Evolutionary conservation across 495 filamentous ascomycete species (phyloP), one percentile per base, ranked within the genome.

Genomic region (Staphylotrichum longicolle): DNA sequence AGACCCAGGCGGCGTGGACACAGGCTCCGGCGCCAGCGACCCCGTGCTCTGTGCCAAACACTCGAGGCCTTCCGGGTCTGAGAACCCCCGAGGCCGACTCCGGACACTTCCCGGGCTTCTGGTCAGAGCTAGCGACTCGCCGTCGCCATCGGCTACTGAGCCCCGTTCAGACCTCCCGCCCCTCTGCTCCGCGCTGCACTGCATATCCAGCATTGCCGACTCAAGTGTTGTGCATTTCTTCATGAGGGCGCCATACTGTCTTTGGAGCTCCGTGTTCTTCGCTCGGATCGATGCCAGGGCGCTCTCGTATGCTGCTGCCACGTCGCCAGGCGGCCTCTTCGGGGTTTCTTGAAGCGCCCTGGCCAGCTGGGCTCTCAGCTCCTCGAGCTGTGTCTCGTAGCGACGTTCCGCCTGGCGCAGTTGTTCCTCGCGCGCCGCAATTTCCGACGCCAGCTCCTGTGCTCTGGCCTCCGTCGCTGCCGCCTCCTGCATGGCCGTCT

Each of bases 371-470:
- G 68, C 65, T 49, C 71, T 73, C 40, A 78, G 66, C n/a, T 54
- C 76, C 11, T 66, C 60, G 30, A 85, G 78, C 45, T 79, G 75
- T 8, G 68, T 69, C 45, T 82, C 72, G 63, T 81, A 81, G 0
- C 64, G 70, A 30, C 71, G 65, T 7, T 75, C 76, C n/a, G 69
- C 64, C 52, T 76, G 73, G 45, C 79, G 73, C 32, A 79, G 69
- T 50, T 88, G 82, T 15, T 71, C 70, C 40, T 90, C 82, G 27
- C 73, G 71, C 48, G 82, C 76, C 41, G 75, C 75, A 27, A 88
- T 66, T 61, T 82, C 75, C 68, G 79, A 64, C 12, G 78, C 75
- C 41, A 83, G 71, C 54, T 77, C 73, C 58, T 85, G 75, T 7
- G 82, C 77, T 45, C 83, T 78, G 50, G 70, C 77, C 44, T 81